Conservation (phyloP, 2,329 filamentous ascomycete genomes). For the Elsinoe ampelina region DNA sequence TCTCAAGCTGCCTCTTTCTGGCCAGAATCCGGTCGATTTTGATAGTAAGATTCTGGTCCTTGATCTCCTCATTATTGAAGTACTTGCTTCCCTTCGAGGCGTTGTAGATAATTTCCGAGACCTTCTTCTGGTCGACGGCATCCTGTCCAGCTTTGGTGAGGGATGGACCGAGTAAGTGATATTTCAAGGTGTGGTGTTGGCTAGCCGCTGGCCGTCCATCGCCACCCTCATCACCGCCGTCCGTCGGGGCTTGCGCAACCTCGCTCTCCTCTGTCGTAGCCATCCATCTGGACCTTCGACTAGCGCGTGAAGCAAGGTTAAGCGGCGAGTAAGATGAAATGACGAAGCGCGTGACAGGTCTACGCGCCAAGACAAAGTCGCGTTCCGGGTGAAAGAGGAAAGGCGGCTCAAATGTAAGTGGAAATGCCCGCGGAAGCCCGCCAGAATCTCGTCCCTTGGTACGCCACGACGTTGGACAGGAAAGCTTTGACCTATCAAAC, state of each 20-base stretch:
- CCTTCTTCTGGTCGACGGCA: constrained; percentile 83
- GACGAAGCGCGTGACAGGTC: not conserved
- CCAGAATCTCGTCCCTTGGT: not conserved
- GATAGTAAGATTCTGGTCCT: constrained; percentile 70
- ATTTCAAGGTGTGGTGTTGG: constrained; percentile 65
- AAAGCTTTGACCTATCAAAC: constrained; percentile 1
- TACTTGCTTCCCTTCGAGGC: constrained; percentile 94
- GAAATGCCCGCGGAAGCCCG: not conserved
- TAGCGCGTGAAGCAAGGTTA: not conserved
- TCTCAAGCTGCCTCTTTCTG: constrained; percentile 67
- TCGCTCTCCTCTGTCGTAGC: constrained; percentile 13
- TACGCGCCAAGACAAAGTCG: constrained; percentile 7
- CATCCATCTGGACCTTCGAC: constrained; percentile 13
- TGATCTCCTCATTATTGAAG: constrained; percentile 81
- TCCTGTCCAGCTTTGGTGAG: constrained; percentile 91
- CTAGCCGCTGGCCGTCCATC: constrained; percentile 17
- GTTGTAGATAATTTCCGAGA: constrained; percentile 94
- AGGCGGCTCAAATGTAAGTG: not conserved
- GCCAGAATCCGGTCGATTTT: constrained; percentile 75
- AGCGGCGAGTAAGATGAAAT: constrained; percentile 7
- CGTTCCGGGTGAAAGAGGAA: not conserved
- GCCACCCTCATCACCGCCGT: not conserved
- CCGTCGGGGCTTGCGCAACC: not conserved
- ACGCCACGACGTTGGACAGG: constrained; percentile 3
- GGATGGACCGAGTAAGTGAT: constrained; percentile 80